These are phyloP conservation scores for Dalbergia oliveri DNA, from an alignment of 306 rosid genomes.

Conservation along the genomic window DNA sequence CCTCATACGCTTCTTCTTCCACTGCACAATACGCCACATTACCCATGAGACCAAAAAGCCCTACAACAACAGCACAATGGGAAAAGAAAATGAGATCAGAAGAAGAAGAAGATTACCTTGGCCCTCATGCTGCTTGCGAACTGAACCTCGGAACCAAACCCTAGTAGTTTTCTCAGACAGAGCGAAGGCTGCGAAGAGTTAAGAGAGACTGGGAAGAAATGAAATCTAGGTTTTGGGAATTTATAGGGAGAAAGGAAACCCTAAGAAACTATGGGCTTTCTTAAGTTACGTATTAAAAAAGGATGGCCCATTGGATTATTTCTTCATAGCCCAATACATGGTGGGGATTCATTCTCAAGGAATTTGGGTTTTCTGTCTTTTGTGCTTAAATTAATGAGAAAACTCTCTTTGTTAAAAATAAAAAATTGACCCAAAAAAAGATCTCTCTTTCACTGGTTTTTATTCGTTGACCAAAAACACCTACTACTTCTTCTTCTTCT, in stretches of 20 bases:
- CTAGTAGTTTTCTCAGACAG: neutral
- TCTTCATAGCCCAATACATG: neutral
- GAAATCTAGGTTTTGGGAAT: neutral
- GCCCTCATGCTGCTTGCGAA: slow-evolving; percentile 70
- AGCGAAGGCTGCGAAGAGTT: slow-evolving; percentile 9
- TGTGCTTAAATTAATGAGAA: too few species aligned
- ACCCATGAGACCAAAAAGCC: neutral
- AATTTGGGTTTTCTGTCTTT: too few species aligned
- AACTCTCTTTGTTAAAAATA: too few species aligned
- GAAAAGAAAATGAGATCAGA: neutral
- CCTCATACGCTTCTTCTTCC: slow-evolving; percentile 99
- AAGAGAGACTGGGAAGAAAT: neutral
- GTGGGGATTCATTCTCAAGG: too few species aligned
- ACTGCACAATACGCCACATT: slow-evolving; percentile 41
- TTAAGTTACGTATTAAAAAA: neutral
- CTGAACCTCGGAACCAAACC: slow-evolving; percentile 17
- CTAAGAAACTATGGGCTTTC: slow-evolving; percentile 44
- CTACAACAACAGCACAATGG: neutral
- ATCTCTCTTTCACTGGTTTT: too few species aligned
- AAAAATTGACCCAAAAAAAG: too few species aligned
- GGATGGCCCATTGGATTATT: neutral
- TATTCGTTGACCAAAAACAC: too few species aligned
- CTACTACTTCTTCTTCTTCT: too few species aligned
- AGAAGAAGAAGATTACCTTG: slow-evolving; percentile 51
- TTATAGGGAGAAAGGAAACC: slow-evolving; percentile 50